A percentile compares a stretch with the other conserved stretches of the same genome.
phyloP scores from a whole-genome alignment of 306 rosid genomes.

The Fragaria vesca region DNA sequence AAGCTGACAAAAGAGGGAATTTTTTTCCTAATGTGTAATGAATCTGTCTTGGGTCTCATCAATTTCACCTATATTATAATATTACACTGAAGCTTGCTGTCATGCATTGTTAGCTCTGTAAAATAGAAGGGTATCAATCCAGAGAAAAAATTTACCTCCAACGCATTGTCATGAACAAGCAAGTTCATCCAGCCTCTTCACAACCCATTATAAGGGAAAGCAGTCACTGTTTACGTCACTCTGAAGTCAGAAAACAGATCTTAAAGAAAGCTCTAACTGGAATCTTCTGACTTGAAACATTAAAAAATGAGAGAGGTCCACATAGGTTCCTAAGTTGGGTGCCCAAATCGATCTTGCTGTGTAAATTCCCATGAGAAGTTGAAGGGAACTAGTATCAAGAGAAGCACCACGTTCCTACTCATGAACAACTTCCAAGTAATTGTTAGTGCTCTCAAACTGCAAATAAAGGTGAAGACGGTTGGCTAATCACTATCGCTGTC shows the following conservation, averaged over 20 bases:
- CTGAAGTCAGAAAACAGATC: slow-evolving; percentile 31
- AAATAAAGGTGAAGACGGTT: slow-evolving; percentile 44
- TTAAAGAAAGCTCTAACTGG: slow-evolving; percentile 25
- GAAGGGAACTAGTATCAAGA: slow-evolving; percentile 46
- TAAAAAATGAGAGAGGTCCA: slow-evolving; percentile 29
- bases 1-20: slow-evolving; percentile 26
- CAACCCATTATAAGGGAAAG: slow-evolving; percentile 25
- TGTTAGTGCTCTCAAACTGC: slow-evolving; percentile 51
- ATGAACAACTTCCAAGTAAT: slow-evolving; percentile 41
- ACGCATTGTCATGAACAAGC: slow-evolving; percentile 35
- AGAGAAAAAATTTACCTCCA: slow-evolving; percentile 47
- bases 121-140: slow-evolving; percentile 48
- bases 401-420: slow-evolving; percentile 41
- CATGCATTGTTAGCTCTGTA: slow-evolving; percentile 43
- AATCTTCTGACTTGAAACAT: slow-evolving; percentile 36
- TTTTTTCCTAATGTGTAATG: slow-evolving; percentile 32
- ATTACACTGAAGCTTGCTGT: slow-evolving; percentile 45
- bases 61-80: slow-evolving; percentile 43
- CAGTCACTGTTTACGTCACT: slow-evolving; percentile 17
- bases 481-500: slow-evolving; percentile 90
- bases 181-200: slow-evolving; percentile 37
- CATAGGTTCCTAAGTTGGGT: slow-evolving; percentile 40
- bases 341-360: slow-evolving; percentile 39
- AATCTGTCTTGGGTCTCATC: slow-evolving; percentile 42
- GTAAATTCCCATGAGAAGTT: slow-evolving; percentile 43